Evolutionary conservation across 306 rosid species (phyloP).

Genomic region (Myrica gale): DNA sequence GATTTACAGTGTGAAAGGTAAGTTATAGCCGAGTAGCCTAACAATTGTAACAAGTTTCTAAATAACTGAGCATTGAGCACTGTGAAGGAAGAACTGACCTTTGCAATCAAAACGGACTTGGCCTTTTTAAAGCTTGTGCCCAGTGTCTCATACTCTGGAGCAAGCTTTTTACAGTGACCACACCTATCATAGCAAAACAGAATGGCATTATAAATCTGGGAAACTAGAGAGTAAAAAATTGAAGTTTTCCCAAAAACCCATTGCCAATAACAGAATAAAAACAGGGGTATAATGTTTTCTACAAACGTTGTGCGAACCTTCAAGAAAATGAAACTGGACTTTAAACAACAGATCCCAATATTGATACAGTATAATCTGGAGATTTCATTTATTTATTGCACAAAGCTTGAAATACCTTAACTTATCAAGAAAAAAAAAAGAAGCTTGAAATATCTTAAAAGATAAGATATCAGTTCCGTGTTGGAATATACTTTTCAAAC

Average conservation of each 20-base stretch:
- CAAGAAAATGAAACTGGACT: too few relatives aligned
- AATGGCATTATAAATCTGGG: not conserved
- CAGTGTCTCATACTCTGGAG: conserved; percentile 86
- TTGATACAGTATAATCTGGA: not conserved
- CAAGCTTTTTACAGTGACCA: conserved; percentile 91
- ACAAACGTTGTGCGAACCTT: too few relatives aligned
- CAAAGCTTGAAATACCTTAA: not conserved
- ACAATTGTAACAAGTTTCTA: not conserved
- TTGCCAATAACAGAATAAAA: not conserved
- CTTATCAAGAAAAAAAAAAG: too few relatives aligned
- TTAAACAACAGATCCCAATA: too few relatives aligned
- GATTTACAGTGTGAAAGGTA: not conserved
- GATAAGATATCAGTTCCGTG: not conserved
- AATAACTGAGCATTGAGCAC: conserved; percentile 8
- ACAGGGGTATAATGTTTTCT: not conserved
- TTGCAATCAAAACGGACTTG: conserved; percentile 67
- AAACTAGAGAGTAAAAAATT: not conserved
- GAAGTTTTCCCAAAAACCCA: conserved; percentile 4
- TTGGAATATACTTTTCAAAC: not conserved
- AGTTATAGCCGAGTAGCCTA: not conserved
- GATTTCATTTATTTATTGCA: not conserved
- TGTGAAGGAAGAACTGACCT: conserved; percentile 42
- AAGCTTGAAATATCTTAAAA: not conserved
- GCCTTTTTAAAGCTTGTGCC: conserved; percentile 65
- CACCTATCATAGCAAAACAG: conserved; percentile 51